Conservation (phyloP, 495 filamentous ascomycete genomes). For the Aspergillus avenaceus region DNA sequence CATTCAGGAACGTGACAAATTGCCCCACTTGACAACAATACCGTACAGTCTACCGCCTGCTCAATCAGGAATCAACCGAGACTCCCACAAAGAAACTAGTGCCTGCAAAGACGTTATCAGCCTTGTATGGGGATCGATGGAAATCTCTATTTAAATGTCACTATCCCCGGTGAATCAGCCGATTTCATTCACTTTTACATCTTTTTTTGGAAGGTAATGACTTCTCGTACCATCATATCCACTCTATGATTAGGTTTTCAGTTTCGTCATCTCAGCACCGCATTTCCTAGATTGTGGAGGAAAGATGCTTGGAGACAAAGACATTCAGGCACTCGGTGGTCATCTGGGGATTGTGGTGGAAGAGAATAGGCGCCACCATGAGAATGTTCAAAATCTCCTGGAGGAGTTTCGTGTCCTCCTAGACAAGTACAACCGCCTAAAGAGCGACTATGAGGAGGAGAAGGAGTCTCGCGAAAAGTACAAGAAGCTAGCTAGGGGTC, state of each 20-base stretch:
- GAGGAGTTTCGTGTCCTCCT: conserved; percentile 39
- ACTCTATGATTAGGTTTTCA: neutral
- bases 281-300: neutral
- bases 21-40: neutral
- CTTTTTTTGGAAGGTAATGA: neutral
- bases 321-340: conserved; percentile 30
- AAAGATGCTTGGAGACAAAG: conserved; percentile 36
- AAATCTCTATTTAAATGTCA: too few relatives aligned
- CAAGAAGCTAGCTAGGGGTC: conserved; percentile 48
- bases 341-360: conserved; percentile 23
- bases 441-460: conserved; percentile 56
- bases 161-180: neutral
- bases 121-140: too few relatives aligned
- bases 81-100: neutral
- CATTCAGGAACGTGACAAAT: neutral
- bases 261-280: neutral
- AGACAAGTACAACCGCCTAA: conserved; percentile 47
- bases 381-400: conserved; percentile 33
- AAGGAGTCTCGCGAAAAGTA: conserved; percentile 50
- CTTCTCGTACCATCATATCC: neutral
- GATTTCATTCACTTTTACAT: neutral
- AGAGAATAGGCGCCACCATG: conserved; percentile 31
- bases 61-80: neutral
- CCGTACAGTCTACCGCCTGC: neutral
- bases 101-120: too few relatives aligned